Base-by-base conservation (phyloP, 2,329 filamentous ascomycete genomes). In the Sphaerulina vaccinii region DNA sequence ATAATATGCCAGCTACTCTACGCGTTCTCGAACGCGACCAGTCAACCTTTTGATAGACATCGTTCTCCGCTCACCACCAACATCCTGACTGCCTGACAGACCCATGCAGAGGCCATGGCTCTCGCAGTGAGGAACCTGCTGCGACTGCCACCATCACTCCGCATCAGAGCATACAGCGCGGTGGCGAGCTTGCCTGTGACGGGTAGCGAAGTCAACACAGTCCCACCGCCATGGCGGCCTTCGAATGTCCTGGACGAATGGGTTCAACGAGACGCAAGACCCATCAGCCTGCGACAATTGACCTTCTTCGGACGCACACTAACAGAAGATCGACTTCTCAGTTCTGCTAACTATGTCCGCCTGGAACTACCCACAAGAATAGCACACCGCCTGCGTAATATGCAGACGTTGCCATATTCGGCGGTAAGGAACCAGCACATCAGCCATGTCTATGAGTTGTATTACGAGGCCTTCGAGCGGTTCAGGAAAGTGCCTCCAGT, bases 231-330 rank as follows among this genome's bases (percentile, higher is more conserved):
- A 64, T 84, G 81, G 80, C 71, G 80, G 44, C 80, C 81, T 39
- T 79, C 79, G 33, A 77, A 76, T 16, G 75, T 79, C 29, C 71
- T 85, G 45, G 82, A 85, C 69, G 79, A 84, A 78, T 97, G 91
- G 90, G 92, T 96, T 46, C 86, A 88, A 58, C 88, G 87, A 65
- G 90, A 96, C 69, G 91, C 91, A 42, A 83, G 90, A 46, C 93
- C 93, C n/a, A 96, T 99, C 68, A 96, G 90, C 73, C 76, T 99
- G 64, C 87, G 93, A 52, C 93, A 97, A 73, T 81, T 99, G 65
- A 97, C 95, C 75, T 95, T 97, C 65, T 99, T 97, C 72, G 93
- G 93, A 23, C 86, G 93, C 41, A 95, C 91, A 18, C 75, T 99
- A 68, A 96, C 91, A 41, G 91, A 97, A 73, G 80, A 84, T 45